These are phyloP conservation scores for Choiromyces venosus DNA, from an alignment of 495 filamentous ascomycete species.

Conservation along the genomic window DNA sequence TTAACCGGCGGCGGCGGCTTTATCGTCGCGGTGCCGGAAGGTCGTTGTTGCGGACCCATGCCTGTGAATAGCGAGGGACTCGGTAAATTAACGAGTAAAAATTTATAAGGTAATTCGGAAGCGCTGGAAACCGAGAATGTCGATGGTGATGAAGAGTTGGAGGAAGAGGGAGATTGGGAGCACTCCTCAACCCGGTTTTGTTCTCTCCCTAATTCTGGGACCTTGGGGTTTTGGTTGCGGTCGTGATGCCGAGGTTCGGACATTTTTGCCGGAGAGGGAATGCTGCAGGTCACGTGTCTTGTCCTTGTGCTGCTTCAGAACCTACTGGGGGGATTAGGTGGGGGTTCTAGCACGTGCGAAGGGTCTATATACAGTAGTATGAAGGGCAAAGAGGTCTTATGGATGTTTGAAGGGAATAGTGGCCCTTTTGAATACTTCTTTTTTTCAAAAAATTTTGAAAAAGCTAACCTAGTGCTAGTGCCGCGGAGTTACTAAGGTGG, in stretches of 20 bases:
- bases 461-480: neutral
- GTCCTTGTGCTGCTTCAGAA: too few species aligned
- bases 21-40: conserved; percentile 53
- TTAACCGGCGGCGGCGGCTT: conserved; percentile 69
- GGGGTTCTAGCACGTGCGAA: neutral
- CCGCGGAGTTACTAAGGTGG: neutral
- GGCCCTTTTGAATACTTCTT: neutral
- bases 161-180: neutral
- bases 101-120: neutral
- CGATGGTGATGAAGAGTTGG: neutral
- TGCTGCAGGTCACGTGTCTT: neutral
- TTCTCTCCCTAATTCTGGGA: neutral
- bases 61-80: neutral
- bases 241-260: neutral
- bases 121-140: neutral
- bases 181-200: neutral
- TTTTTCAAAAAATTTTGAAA: neutral
- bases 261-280: neutral
- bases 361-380: neutral
- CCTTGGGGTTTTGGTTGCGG: neutral
- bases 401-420: neutral
- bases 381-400: neutral
- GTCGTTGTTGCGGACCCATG: neutral
- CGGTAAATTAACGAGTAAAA: neutral
- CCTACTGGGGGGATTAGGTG: neutral